Conservation (phyloP, 148 eudicot species). For the Amaranthus palmeri region DNA sequence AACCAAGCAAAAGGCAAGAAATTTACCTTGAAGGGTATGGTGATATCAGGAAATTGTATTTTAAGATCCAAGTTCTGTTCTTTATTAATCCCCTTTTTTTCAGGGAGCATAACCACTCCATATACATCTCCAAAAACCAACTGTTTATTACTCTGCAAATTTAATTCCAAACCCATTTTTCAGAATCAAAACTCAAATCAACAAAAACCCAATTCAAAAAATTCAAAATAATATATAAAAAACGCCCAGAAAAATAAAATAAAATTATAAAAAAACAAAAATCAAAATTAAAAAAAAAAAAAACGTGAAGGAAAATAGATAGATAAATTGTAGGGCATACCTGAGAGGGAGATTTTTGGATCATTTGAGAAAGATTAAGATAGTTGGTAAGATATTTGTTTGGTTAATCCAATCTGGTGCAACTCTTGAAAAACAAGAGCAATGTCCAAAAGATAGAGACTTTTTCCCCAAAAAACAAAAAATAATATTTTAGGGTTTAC, state of each 20-base stretch:
- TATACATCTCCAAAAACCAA: slow-evolving; percentile 55
- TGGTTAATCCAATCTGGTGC: neutral
- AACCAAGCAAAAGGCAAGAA: neutral
- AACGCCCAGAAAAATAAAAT: neutral
- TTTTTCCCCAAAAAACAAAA: neutral
- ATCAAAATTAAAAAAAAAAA: neutral
- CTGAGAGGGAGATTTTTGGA: slow-evolving; percentile 31
- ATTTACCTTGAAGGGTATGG: slow-evolving; percentile 38
- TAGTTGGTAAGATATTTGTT: neutral
- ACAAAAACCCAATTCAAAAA: slow-evolving; percentile 21
- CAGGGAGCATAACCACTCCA: slow-evolving; percentile 49
- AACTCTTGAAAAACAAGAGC: slow-evolving; percentile 4
- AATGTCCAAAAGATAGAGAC: neutral
- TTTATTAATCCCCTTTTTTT: slow-evolving; percentile 41
- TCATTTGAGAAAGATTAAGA: slow-evolving; percentile 15
- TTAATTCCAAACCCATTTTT: slow-evolving; percentile 18
- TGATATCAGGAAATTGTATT: slow-evolving; percentile 42
- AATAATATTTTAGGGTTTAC: neutral
- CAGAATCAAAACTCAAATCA: neutral
- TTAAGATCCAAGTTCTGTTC: slow-evolving; percentile 31
- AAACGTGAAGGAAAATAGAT: neutral
- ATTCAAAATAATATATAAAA: neutral
- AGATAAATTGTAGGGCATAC: slow-evolving; percentile 10
- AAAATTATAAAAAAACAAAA: slow-evolving; percentile 7
- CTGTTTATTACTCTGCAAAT: slow-evolving; percentile 55